These are phyloP conservation scores for Mycena sanguinolenta DNA, from an alignment of 768 basidiomycete genomes.

Conservation along the genomic window DNA sequence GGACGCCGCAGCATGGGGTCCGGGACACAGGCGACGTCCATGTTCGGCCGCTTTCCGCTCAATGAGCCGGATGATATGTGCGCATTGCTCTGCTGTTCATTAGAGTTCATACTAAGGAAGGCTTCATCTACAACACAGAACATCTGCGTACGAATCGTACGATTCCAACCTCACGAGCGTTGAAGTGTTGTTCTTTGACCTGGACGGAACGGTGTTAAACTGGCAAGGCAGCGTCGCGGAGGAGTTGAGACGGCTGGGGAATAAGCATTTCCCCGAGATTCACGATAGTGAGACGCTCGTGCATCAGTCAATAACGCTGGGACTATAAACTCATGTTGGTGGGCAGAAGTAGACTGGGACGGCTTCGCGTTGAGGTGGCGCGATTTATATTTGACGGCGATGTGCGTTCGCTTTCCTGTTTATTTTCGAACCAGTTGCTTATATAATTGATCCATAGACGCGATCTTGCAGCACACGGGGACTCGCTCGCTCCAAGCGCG, in stretches of 20 bases:
- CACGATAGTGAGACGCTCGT: not conserved
- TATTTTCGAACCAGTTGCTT: not conserved
- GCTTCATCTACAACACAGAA: not conserved
- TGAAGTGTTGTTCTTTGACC: constrained; percentile 36
- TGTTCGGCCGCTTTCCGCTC: constrained; percentile 31
- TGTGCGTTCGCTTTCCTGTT: constrained; percentile 15
- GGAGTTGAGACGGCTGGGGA: constrained; percentile 23
- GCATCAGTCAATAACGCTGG: too few species aligned
- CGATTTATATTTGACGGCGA: constrained; percentile 19
- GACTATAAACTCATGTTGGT: too few species aligned
- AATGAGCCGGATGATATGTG: constrained; percentile 34
- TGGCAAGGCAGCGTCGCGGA: constrained; percentile 32
- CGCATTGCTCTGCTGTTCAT: too few species aligned
- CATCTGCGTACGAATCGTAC: constrained; percentile 20
- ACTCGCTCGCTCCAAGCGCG: constrained; percentile 13
- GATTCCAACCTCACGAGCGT: constrained; percentile 30
- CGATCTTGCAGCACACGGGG: constrained; percentile 26
- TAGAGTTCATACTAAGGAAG: too few species aligned
- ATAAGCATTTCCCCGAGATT: constrained; percentile 21
- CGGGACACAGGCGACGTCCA: not conserved
- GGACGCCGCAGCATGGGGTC: not conserved
- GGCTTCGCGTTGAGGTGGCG: constrained; percentile 31
- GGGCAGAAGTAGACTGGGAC: constrained; percentile 23
- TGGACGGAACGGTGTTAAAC: constrained; percentile 34
- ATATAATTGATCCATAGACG: constrained; percentile 22